These are phyloP conservation scores for Mortierella antarctica DNA, from an alignment of 192 early-diverging fungal species.

Conservation along the genomic window DNA sequence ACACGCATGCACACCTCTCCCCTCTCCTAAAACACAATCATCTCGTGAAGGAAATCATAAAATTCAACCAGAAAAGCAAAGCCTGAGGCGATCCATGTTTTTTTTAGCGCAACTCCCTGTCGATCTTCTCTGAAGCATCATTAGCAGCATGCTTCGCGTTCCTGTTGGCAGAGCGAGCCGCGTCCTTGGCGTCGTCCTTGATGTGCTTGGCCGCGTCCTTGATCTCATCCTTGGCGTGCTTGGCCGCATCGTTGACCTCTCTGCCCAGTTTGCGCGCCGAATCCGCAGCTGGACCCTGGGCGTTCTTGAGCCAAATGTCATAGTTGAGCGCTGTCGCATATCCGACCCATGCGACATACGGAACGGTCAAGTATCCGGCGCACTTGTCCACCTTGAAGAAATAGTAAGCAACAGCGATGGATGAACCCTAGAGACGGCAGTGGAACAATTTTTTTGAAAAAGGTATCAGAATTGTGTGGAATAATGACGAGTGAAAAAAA, in stretches of 20 bases:
- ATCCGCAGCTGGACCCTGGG: constrained; percentile 28
- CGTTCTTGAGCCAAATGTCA: constrained; percentile 52
- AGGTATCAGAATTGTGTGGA: background rate
- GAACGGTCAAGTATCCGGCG: constrained; percentile 45
- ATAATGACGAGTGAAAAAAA: background rate
- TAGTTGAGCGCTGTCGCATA: constrained; percentile 51
- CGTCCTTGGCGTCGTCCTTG: constrained; percentile 27
- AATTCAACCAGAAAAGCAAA: background rate
- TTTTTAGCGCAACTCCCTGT: constrained; percentile 28
- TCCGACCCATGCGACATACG: constrained; percentile 51
- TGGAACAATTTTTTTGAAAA: background rate
- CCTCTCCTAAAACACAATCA: too few species aligned
- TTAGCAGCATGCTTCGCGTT: constrained; percentile 20
- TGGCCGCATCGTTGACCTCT: constrained; percentile 47
- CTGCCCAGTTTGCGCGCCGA: constrained; percentile 42
- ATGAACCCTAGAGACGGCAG: constrained; percentile 16
- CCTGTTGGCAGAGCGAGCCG: constrained; percentile 20
- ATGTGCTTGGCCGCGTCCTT: constrained; percentile 44
- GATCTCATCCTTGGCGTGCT: constrained; percentile 48
- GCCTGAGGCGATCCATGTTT: too few species aligned
- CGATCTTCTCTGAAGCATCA: constrained; percentile 30
- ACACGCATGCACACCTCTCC: too few species aligned
- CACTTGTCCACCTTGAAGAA: constrained; percentile 51
- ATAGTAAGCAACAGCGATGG: constrained; percentile 31
- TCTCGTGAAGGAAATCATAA: background rate